phyloP scores from a whole-genome alignment of 1,284 basidiomycete genomes.

The Psilocybe mexicana region DNA sequence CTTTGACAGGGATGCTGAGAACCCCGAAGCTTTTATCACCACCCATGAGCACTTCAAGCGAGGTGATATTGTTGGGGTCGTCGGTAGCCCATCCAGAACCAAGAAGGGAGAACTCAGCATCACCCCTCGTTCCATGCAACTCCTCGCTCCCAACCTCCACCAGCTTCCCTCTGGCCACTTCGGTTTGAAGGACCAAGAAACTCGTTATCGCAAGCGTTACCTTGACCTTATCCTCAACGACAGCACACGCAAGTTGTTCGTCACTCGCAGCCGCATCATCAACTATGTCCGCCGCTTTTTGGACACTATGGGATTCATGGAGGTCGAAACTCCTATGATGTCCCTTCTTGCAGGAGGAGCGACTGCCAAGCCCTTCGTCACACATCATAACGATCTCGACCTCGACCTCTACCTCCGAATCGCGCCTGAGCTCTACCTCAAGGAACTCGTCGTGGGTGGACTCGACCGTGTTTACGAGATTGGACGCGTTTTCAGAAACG shows the following conservation, averaged over 20 bases:
- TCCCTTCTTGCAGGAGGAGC: conserved; percentile 96
- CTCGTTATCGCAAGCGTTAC: conserved; percentile 98
- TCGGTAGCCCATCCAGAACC: conserved; percentile 87
- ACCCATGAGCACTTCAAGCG: conserved; percentile 90
- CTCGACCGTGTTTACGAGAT: conserved; percentile 99
- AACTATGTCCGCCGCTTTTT: conserved; percentile 93
- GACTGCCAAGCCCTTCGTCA: conserved; percentile 98
- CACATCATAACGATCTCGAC: conserved; percentile 98
- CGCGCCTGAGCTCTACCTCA: conserved; percentile 97
- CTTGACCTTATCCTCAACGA: conserved; percentile 97
- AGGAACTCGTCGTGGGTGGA: conserved; percentile 96
- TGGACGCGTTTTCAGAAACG: conserved; percentile 97
- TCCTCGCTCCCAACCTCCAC: conserved; percentile 96
- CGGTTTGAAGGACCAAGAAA: conserved; percentile 95
- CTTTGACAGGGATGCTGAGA: conserved; percentile 61
- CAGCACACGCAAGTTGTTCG: conserved; percentile 87
- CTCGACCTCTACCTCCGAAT: conserved; percentile 98
- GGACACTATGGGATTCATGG: conserved; percentile 93
- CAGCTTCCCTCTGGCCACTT: conserved; percentile 91
- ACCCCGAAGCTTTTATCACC: conserved; percentile 70
- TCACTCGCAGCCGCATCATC: conserved; percentile 86
- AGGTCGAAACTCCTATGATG: conserved; percentile 99
- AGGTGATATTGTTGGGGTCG: conserved; percentile 95
- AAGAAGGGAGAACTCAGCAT: conserved; percentile 97
- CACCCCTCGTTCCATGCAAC: conserved; percentile 77